A percentile compares a stretch with the other conserved stretches of the same genome.
Conservation (phyloP, 192 early-diverging fungal genomes). For the Cladochytrium replicatum region DNA sequence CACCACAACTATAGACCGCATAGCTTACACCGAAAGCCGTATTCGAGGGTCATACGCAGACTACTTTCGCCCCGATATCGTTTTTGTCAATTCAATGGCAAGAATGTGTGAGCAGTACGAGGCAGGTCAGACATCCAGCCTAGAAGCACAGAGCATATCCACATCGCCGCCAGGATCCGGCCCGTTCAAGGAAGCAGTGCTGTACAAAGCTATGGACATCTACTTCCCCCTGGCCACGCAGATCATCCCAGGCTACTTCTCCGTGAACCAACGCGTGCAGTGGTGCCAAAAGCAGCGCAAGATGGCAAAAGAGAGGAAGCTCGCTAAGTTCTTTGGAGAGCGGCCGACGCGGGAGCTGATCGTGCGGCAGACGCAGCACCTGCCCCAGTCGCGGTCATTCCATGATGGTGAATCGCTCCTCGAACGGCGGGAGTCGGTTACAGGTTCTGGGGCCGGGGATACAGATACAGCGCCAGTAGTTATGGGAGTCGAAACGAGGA, state of each 20-base stretch:
- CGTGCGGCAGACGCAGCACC: slow-evolving; percentile 30
- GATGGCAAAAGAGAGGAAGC: slow-evolving; percentile 53
- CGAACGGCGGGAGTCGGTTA: not conserved
- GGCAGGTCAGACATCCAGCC: not conserved
- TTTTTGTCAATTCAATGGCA: slow-evolving; percentile 2
- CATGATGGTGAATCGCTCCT: slow-evolving; percentile 8
- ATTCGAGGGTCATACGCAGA: not conserved
- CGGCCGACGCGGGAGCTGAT: slow-evolving; percentile 45
- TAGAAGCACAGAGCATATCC: not conserved
- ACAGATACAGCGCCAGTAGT: no score
- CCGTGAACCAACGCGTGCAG: slow-evolving; percentile 27
- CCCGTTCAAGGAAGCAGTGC: slow-evolving; percentile 26
- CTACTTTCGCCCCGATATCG: not conserved
- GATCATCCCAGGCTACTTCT: slow-evolving; percentile 45
- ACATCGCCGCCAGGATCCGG: slow-evolving; percentile 2
- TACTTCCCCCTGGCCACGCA: slow-evolving; percentile 15
- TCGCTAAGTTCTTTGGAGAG: slow-evolving; percentile 61
- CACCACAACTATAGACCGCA: no score
- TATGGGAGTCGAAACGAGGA: no score
- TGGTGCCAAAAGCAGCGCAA: slow-evolving; percentile 47
- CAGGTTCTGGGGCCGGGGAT: not conserved
- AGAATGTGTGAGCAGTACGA: not conserved
- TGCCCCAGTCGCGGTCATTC: no score
- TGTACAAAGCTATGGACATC: slow-evolving; percentile 7
- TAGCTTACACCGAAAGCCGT: no score